phyloP scores from a whole-genome alignment of 768 basidiomycete species.

The Pleurotus cornucopiae region DNA sequence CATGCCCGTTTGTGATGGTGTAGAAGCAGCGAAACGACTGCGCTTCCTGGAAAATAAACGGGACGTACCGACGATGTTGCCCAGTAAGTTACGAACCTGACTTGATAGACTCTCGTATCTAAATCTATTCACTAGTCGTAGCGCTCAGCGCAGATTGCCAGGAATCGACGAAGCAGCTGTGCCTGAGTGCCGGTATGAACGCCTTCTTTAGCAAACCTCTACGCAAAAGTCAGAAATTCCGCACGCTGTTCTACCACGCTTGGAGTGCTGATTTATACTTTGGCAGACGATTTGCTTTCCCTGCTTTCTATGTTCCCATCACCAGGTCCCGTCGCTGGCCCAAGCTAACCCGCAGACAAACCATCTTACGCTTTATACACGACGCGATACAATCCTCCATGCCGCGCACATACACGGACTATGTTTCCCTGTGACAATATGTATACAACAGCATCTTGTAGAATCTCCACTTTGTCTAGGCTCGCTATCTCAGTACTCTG shows the following conservation, averaged over 20 bases:
- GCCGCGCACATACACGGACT: too few relatives aligned
- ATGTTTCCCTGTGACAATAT: too few relatives aligned
- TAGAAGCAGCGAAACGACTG: slow-evolving; percentile 66
- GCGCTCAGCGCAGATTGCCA: slow-evolving; percentile 76
- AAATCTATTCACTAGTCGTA: slow-evolving; percentile 41
- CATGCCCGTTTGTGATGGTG: slow-evolving; percentile 77
- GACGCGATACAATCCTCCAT: not conserved
- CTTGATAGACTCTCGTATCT: not conserved
- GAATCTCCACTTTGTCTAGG: too few relatives aligned
- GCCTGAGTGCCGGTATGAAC: slow-evolving; percentile 79
- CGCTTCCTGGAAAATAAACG: slow-evolving; percentile 55
- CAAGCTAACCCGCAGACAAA: not conserved
- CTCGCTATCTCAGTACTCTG: too few relatives aligned
- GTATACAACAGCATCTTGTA: too few relatives aligned
- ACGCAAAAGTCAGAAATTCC: slow-evolving; percentile 41
- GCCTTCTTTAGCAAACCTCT: slow-evolving; percentile 72
- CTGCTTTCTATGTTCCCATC: slow-evolving; percentile 49
- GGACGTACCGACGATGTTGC: slow-evolving; percentile 44
- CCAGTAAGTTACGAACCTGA: slow-evolving; percentile 38
- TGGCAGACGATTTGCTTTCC: slow-evolving; percentile 46
- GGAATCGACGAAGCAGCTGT: slow-evolving; percentile 70
- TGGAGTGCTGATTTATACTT: not conserved
- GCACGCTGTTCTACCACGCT: not conserved
- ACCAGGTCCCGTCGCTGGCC: slow-evolving; percentile 18
- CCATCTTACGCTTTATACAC: not conserved